These are phyloP conservation scores for Craspedostauros australis DNA, from an alignment of 108 stramenopile species.

Conservation along the genomic window DNA sequence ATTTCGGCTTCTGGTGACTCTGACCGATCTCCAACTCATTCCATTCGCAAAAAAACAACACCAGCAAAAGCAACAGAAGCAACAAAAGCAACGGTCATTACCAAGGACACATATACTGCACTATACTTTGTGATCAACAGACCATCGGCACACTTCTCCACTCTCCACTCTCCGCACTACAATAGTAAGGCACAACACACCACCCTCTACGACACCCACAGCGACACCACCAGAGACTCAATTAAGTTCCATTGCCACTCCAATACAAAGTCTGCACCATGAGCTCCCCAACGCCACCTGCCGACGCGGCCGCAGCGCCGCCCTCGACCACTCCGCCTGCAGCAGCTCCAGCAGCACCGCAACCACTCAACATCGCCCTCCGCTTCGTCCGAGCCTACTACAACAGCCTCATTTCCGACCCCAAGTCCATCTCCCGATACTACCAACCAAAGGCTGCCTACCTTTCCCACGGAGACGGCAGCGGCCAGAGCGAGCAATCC, in stretches of 20 bases:
- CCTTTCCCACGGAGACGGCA: slow-evolving; percentile 47
- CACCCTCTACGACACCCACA: neutral
- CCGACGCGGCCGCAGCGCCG: slow-evolving; percentile 1
- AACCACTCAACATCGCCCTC: slow-evolving; percentile 55
- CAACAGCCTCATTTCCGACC: slow-evolving; percentile 49
- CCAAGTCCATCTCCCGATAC: slow-evolving; percentile 49
- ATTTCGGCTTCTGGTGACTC: too few relatives aligned
- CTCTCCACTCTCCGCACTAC: too few relatives aligned
- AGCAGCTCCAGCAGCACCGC: slow-evolving; percentile 24
- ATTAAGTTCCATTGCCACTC: neutral
- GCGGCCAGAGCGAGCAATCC: slow-evolving; percentile 22
- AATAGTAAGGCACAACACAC: neutral
- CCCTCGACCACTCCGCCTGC: slow-evolving; percentile 12
- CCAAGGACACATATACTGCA: too few relatives aligned
- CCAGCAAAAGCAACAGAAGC: too few relatives aligned
- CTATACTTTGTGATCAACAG: too few relatives aligned
- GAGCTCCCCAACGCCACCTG: neutral
- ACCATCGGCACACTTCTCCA: too few relatives aligned
- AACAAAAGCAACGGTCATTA: too few relatives aligned
- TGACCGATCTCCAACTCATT: too few relatives aligned
- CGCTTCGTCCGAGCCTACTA: slow-evolving; percentile 80
- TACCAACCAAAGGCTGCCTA: slow-evolving; percentile 47
- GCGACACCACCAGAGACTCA: neutral
- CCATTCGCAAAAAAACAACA: too few relatives aligned
- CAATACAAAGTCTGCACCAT: slow-evolving; percentile 5